Conservation (phyloP, 2,329 filamentous ascomycete genomes). For the Juglanconis oblonga region DNA sequence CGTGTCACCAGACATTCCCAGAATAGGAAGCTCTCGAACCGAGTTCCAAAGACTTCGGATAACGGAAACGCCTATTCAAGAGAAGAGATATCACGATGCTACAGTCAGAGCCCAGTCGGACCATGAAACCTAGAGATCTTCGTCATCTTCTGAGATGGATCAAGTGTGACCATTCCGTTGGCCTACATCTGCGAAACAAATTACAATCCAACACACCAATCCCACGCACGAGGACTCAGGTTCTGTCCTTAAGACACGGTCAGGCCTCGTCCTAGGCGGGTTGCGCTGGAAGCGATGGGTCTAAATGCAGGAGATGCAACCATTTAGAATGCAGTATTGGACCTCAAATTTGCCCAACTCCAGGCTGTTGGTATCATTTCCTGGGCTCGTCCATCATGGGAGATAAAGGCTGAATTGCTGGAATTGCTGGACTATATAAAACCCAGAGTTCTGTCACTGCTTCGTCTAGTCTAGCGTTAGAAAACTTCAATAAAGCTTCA, state of each 20-base stretch:
- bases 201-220: not conserved
- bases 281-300: not conserved
- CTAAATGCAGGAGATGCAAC: constrained; percentile 1
- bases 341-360: not conserved
- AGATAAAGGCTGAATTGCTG: no score
- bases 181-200: not conserved
- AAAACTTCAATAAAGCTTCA: not conserved
- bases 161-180: not conserved
- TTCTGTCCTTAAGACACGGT: not conserved
- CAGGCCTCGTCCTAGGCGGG: not conserved
- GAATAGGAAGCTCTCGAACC: not conserved
- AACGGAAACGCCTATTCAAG: not conserved
- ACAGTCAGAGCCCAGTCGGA: not conserved
- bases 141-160: not conserved
- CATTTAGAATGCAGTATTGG: not conserved
- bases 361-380: no score
- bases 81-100: not conserved
- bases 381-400: no score
- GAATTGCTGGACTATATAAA: no score
- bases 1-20: not conserved
- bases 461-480: not conserved
- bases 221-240: not conserved
- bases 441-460: not conserved
- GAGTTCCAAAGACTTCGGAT: not conserved
- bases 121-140: not conserved